A percentile compares a stretch with the other conserved stretches of the same genome.
These are phyloP conservation scores for Porodaedalea pini DNA, from an alignment of 1,284 basidiomycete genomes.

Conservation along the genomic window DNA sequence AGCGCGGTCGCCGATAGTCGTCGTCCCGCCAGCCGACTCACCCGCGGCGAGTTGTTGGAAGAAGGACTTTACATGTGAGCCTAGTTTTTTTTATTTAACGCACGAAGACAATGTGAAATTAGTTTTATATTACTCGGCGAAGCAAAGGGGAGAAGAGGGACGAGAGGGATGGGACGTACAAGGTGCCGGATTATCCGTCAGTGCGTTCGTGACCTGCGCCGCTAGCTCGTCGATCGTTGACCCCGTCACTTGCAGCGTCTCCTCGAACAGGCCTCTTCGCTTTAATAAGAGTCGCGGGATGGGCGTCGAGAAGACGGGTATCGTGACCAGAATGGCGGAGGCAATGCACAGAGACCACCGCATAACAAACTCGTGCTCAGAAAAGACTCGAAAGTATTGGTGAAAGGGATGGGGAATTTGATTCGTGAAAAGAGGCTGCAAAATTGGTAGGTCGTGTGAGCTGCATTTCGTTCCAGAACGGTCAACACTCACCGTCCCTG, in stretches of 20 bases:
- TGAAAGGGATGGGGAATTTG: neutral
- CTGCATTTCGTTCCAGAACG: neutral
- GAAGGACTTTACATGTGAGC: slow-evolving; percentile 17
- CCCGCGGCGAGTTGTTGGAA: slow-evolving; percentile 18
- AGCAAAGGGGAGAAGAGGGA: neutral
- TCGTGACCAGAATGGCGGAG: slow-evolving; percentile 18
- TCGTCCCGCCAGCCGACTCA: slow-evolving; percentile 21
- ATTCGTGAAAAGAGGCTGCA: neutral
- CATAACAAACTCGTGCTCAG: slow-evolving; percentile 4
- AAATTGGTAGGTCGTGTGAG: neutral
- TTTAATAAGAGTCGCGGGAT: slow-evolving; percentile 18
- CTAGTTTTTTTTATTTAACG: neutral
- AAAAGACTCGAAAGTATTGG: neutral
- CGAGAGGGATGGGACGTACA: slow-evolving; percentile 5
- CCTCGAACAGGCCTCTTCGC: slow-evolving; percentile 18
- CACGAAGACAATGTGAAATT: neutral
- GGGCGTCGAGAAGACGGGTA: slow-evolving; percentile 20
- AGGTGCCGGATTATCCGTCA: slow-evolving; percentile 18
- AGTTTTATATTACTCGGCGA: too few species aligned
- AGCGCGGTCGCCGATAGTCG: slow-evolving; percentile 22
- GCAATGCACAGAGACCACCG: slow-evolving; percentile 18
- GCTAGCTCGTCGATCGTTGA: slow-evolving; percentile 16
- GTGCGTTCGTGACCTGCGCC: slow-evolving; percentile 17
- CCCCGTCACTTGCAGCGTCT: slow-evolving; percentile 16
- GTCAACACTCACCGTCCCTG: slow-evolving; percentile 8